Conservation (phyloP, 352 stramenopile genomes). For the Blastocystis sp. region DNA sequence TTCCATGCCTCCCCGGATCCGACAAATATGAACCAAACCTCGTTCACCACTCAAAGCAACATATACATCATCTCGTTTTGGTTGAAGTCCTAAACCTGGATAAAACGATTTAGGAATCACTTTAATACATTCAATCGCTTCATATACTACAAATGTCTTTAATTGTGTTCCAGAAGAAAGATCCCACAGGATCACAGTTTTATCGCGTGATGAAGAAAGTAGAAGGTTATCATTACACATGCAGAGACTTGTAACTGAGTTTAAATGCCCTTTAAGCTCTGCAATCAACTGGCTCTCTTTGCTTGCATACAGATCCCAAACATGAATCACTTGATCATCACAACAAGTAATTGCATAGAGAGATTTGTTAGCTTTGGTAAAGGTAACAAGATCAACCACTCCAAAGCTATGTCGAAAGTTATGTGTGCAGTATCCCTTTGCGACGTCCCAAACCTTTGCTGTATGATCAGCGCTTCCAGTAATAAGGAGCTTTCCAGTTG, state of each 20-base stretch:
- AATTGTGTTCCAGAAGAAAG: slow-evolving; percentile 71
- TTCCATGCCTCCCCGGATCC: background rate
- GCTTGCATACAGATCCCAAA: slow-evolving; percentile 77
- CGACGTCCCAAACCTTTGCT: slow-evolving; percentile 73
- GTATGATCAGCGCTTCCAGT: slow-evolving; percentile 83
- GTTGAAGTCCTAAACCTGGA: slow-evolving; percentile 66
- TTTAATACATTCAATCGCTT: slow-evolving; percentile 74
- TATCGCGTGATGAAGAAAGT: slow-evolving; percentile 75
- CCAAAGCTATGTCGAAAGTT: slow-evolving; percentile 75
- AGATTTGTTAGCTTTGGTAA: slow-evolving; percentile 73
- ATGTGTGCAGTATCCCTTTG: slow-evolving; percentile 79
- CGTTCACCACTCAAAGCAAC: slow-evolving; percentile 75
- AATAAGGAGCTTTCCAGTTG: slow-evolving; percentile 81
- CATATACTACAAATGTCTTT: slow-evolving; percentile 76
- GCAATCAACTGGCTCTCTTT: slow-evolving; percentile 69
- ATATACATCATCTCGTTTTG: slow-evolving; percentile 68
- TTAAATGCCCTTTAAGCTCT: slow-evolving; percentile 79
- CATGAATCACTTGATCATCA: slow-evolving; percentile 73
- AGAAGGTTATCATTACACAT: slow-evolving; percentile 72
- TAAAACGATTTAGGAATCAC: slow-evolving; percentile 71
- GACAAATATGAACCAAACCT: slow-evolving; percentile 69
- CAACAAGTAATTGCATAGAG: slow-evolving; percentile 75
- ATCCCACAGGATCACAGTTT: slow-evolving; percentile 80
- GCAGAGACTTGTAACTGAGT: slow-evolving; percentile 64
- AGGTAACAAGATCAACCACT: slow-evolving; percentile 78